Evolutionary conservation across 768 basidiomycete genomes (phyloP).

Genomic region (Lanmaoa pseudosensibilis): DNA sequence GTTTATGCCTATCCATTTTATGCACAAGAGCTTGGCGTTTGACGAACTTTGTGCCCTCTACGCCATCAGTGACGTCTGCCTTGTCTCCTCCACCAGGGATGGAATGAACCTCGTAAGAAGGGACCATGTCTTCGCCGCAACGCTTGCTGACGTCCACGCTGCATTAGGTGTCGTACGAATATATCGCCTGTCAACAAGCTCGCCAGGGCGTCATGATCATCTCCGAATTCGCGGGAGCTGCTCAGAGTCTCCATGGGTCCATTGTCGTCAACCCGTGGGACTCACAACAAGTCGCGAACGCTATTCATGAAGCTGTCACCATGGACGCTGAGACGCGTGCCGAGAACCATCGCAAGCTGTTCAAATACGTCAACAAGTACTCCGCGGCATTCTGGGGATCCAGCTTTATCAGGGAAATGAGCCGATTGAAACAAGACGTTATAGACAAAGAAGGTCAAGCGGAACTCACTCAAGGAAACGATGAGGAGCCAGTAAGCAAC

Average conservation of each 20-base stretch:
- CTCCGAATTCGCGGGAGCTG: conserved; percentile 97
- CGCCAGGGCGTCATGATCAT: conserved; percentile 96
- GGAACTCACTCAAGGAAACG: conserved; percentile 35
- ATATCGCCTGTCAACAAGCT: conserved; percentile 91
- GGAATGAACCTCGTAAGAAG: conserved; percentile 93
- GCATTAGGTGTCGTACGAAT: conserved; percentile 95
- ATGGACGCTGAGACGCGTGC: conserved; percentile 82
- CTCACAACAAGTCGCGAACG: conserved; percentile 95
- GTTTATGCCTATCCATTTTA: conserved; percentile 99
- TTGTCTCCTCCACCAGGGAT: conserved; percentile 93
- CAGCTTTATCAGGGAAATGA: conserved; percentile 86
- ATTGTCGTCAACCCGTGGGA: conserved; percentile 99
- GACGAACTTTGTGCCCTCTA: conserved; percentile 98
- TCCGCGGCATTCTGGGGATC: conserved; percentile 91
- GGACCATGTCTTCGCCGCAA: conserved; percentile 2
- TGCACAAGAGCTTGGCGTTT: conserved; percentile 93
- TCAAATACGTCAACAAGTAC: conserved; percentile 96
- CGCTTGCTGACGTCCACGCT: conserved; percentile 7
- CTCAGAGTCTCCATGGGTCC: conserved; percentile 92
- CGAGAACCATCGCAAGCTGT: conserved; percentile 92
- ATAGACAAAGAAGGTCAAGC: conserved; percentile 36
- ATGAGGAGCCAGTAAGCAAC: conserved; percentile 39
- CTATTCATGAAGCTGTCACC: conserved; percentile 93
- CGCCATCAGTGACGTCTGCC: conserved; percentile 92
- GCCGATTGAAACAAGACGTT: conserved; percentile 50